Conservation (phyloP, 352 stramenopile genomes). For the Phytophthora sansomeana region DNA sequence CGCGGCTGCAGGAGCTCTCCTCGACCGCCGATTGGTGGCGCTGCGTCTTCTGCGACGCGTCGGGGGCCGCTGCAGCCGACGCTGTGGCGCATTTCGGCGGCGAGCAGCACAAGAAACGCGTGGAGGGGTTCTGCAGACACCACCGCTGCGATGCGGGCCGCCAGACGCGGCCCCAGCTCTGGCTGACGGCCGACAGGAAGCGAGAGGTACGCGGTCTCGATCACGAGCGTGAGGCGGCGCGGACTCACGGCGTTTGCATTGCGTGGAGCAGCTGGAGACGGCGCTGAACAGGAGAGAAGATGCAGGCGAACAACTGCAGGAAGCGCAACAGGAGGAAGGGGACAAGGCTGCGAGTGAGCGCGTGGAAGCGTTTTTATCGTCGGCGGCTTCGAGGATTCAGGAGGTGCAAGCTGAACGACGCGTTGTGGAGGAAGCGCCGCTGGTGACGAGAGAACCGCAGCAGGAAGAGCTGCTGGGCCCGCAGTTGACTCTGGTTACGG, state of each 20-base stretch:
- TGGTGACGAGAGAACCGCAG: slow-evolving; percentile 7
- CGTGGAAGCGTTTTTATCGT: slow-evolving; percentile 53
- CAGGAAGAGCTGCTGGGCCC: slow-evolving; percentile 19
- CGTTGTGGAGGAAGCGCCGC: background rate
- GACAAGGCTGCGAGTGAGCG: slow-evolving; percentile 10
- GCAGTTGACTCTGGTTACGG: background rate
- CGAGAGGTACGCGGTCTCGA: slow-evolving; percentile 39
- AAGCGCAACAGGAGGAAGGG: slow-evolving; percentile 5
- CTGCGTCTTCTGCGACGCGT: slow-evolving; percentile 56
- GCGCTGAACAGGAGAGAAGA: slow-evolving; percentile 6
- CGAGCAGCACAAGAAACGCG: slow-evolving; percentile 38
- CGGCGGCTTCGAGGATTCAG: slow-evolving; percentile 44
- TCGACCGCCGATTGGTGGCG: slow-evolving; percentile 28
- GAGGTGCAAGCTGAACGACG: slow-evolving; percentile 23
- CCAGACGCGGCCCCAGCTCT: slow-evolving; percentile 46
- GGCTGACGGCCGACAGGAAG: slow-evolving; percentile 30
- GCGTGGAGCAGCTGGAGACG: slow-evolving; percentile 22
- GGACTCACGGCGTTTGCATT: slow-evolving; percentile 17
- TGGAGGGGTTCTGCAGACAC: slow-evolving; percentile 62
- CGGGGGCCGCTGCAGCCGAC: slow-evolving; percentile 10
- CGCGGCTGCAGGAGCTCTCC: slow-evolving; percentile 41
- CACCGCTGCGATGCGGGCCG: slow-evolving; percentile 65
- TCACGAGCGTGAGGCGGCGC: background rate
- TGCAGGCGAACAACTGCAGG: background rate
- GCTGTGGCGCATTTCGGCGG: slow-evolving; percentile 55